A percentile compares a stretch with the other conserved stretches of the same genome.
Conservation (phyloP, 2,329 filamentous ascomycete species). For the Neopestalotiopsis clavispora region DNA sequence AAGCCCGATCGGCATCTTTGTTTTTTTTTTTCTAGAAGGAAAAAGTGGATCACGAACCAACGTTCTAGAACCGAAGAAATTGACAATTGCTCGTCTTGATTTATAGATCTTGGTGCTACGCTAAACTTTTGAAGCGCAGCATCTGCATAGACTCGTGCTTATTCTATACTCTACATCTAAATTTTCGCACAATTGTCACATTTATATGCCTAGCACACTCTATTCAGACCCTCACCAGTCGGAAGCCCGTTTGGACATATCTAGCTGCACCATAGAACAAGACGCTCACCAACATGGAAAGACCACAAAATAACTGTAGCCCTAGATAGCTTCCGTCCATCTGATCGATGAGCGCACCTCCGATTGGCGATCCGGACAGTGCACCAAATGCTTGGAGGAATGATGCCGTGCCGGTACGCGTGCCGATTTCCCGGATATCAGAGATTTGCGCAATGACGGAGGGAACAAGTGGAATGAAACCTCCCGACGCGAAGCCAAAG, state of each 20-base stretch:
- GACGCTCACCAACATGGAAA: constrained; percentile 41
- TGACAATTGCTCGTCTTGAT: too few species aligned
- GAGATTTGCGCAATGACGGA: constrained; percentile 53
- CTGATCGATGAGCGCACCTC: constrained; percentile 52
- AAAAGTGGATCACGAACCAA: too few species aligned
- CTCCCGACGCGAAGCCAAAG: constrained; percentile 42
- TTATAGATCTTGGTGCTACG: too few species aligned
- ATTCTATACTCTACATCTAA: too few species aligned
- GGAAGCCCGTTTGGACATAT: constrained; percentile 30
- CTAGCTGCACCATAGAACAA: constrained; percentile 30
- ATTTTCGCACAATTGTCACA: too few species aligned
- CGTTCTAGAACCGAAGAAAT: too few species aligned
- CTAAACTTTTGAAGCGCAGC: too few species aligned
- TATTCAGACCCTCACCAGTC: neutral
- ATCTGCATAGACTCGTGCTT: too few species aligned
- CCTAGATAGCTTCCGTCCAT: constrained; percentile 61
- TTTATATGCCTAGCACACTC: neutral
- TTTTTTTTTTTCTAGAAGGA: too few species aligned
- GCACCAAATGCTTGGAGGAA: constrained; percentile 47
- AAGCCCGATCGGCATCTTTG: too few species aligned
- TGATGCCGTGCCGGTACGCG: constrained; percentile 23
- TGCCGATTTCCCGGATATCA: constrained; percentile 57
- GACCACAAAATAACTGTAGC: constrained; percentile 69
- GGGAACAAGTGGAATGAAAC: constrained; percentile 36
- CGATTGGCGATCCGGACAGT: constrained; percentile 61